Base-by-base conservation (phyloP, 192 early-diverging fungal species). In the Coemansia sp. region DNA sequence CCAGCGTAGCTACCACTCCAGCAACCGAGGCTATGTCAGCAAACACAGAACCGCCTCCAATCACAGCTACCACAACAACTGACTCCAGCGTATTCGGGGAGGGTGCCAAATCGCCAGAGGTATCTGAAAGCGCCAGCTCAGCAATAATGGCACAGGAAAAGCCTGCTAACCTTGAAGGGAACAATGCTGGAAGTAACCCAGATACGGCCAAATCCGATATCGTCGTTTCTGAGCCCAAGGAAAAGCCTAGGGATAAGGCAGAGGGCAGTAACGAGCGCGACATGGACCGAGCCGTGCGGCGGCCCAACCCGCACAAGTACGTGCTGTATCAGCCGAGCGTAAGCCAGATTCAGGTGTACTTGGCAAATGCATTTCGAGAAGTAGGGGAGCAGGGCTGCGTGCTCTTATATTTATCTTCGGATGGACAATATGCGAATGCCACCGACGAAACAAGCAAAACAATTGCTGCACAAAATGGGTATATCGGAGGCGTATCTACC, bases 341-440 rank as follows among this genome's bases (percentile, higher is more conserved):
- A 49, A 90, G 91, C 50, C 92, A 99, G 65, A 68, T 97, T 33
- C 83, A 93, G 78, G 83, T 94, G 30, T 96, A 95, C 62, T 78
- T 99, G 20, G 83, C 91, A 31, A 94, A 91, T 19, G 91, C 92
- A 8, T 97, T 94, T 79, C 59, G 88, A 78, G 96, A 99, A 63
- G 88, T 94, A 14, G 78, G 82, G 38, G 92, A 94, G 16, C 88
- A 92, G 51, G 85, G 88, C 1, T 93, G 87, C 19, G 63, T 97
- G 59, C 68, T 99, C 15, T 56, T 99, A 28, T 99, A 94, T 50
- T 53, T 97, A 5, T 96, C 93, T 5, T 93, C 94, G 0, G 92
- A 96, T 62, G 96, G 96, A 6, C n/a, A 57, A 0, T 12, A 21
- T 12, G 20, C 43, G 13, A 43, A 45, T 33, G 31, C 18, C 13